A percentile compares a stretch with the other conserved stretches of the same genome.
phyloP scores from a whole-genome alignment of 2,329 filamentous ascomycete genomes.

The Calonectria pteridis region DNA sequence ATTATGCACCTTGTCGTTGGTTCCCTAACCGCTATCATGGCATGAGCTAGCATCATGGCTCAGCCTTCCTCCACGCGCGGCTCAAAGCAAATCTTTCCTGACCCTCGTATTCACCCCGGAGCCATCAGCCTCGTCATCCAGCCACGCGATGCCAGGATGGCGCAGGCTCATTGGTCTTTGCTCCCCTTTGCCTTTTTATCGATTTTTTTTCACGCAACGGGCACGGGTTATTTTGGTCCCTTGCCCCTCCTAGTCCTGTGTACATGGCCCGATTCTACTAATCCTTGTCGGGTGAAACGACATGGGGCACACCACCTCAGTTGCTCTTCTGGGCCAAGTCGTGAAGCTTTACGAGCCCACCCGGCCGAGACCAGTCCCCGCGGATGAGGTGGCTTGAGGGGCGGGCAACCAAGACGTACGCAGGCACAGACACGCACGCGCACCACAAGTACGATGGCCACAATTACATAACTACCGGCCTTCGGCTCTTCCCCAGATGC shows the following conservation, averaged over 20 bases:
- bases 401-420: conserved; percentile 1
- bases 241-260: neutral
- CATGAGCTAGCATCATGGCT: conserved; percentile 2
- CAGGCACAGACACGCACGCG: conserved; percentile 2
- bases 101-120: conserved; percentile 24
- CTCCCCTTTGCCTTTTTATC: neutral
- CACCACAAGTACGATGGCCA: conserved; percentile 2
- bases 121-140: conserved; percentile 14
- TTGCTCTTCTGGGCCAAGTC: conserved; percentile 8
- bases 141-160: conserved; percentile 1
- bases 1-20: neutral
- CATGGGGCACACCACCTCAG: conserved; percentile 1
- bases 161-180: conserved; percentile 16
- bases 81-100: neutral
- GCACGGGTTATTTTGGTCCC: neutral
- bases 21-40: neutral
- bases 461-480: conserved; percentile 20
- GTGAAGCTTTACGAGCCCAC: conserved; percentile 11
- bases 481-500: conserved; percentile 17
- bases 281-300: neutral
- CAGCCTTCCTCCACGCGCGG: conserved; percentile 4
- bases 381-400: conserved; percentile 16
- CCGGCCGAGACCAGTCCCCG: conserved; percentile 10
- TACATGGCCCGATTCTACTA: conserved; percentile 6
- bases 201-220: conserved; percentile 8